Evolutionary conservation across 2,329 filamentous ascomycete species (phyloP).

Genomic region (Stemphylium lycopersici): DNA sequence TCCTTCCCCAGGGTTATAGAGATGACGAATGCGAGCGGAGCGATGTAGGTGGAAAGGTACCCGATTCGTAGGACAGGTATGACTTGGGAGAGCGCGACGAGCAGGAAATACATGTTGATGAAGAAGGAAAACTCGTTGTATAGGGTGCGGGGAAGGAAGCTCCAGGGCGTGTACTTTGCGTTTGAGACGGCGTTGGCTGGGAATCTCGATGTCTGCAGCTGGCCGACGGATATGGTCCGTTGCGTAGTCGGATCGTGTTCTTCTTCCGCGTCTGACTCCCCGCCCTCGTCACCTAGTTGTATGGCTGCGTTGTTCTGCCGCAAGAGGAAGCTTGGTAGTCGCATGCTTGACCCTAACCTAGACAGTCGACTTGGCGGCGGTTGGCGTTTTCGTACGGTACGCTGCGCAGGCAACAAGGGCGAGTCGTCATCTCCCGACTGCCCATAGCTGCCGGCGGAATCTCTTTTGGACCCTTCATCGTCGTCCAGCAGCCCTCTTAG

Average conservation of each 20-base stretch:
- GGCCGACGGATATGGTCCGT: constrained; percentile 77
- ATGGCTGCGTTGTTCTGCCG: constrained; percentile 32
- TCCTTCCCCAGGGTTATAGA: constrained; percentile 94
- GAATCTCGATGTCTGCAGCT: constrained; percentile 74
- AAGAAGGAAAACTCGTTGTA: constrained; percentile 99
- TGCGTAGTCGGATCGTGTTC: constrained; percentile 69
- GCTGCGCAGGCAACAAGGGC: constrained; percentile 66
- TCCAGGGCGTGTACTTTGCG: constrained; percentile 95
- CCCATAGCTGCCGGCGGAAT: constrained; percentile 65
- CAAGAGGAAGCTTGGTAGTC: constrained; percentile 70
- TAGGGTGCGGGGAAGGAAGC: constrained; percentile 89
- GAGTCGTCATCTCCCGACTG: constrained; percentile 70
- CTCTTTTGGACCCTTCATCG: constrained; percentile 60
- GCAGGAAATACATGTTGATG: constrained; percentile 98
- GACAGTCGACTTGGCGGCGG: constrained; percentile 48
- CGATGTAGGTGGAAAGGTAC: constrained; percentile 93
- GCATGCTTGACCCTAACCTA: constrained; percentile 60
- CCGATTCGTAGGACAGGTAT: constrained; percentile 90
- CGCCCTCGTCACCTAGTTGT: constrained; percentile 30
- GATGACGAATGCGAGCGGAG: constrained; percentile 88
- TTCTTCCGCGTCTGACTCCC: constrained; percentile 53
- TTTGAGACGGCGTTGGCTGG: constrained; percentile 93
- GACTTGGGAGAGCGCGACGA: constrained; percentile 91
- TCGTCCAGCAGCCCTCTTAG: constrained; percentile 70
- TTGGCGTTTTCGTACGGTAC: constrained; percentile 28